phyloP scores from a whole-genome alignment of 1,284 basidiomycete genomes.

The Puccinia polysora region DNA sequence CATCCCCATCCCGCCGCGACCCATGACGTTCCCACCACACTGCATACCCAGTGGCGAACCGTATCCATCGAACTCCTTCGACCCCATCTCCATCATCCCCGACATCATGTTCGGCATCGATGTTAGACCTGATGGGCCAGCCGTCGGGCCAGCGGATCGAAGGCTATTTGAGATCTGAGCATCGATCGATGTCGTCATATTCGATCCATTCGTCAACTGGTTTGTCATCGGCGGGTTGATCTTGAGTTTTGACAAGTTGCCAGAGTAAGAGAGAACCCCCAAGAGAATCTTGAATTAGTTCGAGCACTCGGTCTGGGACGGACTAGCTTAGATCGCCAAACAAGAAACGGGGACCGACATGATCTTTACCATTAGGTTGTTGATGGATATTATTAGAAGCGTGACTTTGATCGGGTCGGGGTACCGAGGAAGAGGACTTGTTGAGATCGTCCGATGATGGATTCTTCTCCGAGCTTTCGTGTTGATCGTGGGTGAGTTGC shows the following conservation, averaged over 20 bases:
- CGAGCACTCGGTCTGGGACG: no score
- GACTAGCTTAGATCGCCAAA: not conserved
- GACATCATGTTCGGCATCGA: not conserved
- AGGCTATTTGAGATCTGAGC: not conserved
- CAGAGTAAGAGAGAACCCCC: no score
- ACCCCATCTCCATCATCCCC: constrained; percentile 9
- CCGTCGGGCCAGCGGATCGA: not conserved
- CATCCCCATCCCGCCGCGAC: not conserved
- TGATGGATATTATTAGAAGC: no score
- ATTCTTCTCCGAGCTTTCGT: not conserved
- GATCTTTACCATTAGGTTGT: constrained; percentile 7
- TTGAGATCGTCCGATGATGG: not conserved
- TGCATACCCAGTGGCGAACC: not conserved
- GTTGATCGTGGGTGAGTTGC: not conserved
- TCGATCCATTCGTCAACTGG: no score
- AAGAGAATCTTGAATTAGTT: no score
- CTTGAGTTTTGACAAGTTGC: no score
- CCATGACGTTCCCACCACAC: not conserved
- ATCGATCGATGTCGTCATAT: no score
- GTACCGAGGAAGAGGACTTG: not conserved
- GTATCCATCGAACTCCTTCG: constrained; percentile 16
- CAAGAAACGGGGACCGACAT: not conserved
- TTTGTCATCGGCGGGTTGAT: no score
- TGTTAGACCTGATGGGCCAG: not conserved
- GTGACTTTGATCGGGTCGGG: not conserved